These are phyloP conservation scores for Venturia nashicola DNA, from an alignment of 2,329 filamentous ascomycete species.

Conservation along the genomic window DNA sequence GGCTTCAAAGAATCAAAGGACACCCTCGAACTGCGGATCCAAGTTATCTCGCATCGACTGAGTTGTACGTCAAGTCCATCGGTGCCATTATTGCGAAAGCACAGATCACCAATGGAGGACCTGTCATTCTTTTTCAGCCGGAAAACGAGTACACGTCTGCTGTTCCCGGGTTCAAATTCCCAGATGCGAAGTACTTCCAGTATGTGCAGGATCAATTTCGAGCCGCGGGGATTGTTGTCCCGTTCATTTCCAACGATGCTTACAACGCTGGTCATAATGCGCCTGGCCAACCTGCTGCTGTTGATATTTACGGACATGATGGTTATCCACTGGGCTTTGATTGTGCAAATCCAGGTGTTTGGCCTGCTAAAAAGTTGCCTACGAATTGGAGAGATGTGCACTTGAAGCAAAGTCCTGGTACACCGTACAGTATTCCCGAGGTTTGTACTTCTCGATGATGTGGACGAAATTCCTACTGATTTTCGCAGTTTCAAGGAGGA, in stretches of 20 bases:
- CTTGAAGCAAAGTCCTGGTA: slow-evolving; percentile 48
- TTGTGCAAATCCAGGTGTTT: slow-evolving; percentile 48
- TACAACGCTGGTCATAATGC: slow-evolving; percentile 47
- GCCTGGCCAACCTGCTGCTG: slow-evolving; percentile 44
- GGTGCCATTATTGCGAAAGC: slow-evolving; percentile 56
- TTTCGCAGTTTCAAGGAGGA: slow-evolving; percentile 51
- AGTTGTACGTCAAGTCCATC: slow-evolving; percentile 49
- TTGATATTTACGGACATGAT: slow-evolving; percentile 57
- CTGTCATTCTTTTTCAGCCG: slow-evolving; percentile 65
- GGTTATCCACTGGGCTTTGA: slow-evolving; percentile 50
- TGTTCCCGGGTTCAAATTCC: slow-evolving; percentile 40
- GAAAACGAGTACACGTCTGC: slow-evolving; percentile 66
- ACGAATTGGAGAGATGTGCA: slow-evolving; percentile 44
- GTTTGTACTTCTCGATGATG: slow-evolving; percentile 16
- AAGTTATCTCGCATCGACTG: slow-evolving; percentile 52
- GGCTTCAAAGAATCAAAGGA: slow-evolving; percentile 58
- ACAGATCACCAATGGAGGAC: slow-evolving; percentile 74
- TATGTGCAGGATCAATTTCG: slow-evolving; percentile 58
- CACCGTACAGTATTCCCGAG: slow-evolving; percentile 53
- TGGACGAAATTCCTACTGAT: neutral
- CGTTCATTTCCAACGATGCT: slow-evolving; percentile 65
- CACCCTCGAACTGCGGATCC: slow-evolving; percentile 49
- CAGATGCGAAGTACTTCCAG: slow-evolving; percentile 56
- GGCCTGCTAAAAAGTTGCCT: slow-evolving; percentile 46
- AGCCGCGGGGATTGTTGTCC: slow-evolving; percentile 58